Percentiles rank a stretch among this genome's conserved stretches.
Evolutionary conservation across 169 alveolate genomes (phyloP).

Genomic region (Eimeria necatrix): DNA sequence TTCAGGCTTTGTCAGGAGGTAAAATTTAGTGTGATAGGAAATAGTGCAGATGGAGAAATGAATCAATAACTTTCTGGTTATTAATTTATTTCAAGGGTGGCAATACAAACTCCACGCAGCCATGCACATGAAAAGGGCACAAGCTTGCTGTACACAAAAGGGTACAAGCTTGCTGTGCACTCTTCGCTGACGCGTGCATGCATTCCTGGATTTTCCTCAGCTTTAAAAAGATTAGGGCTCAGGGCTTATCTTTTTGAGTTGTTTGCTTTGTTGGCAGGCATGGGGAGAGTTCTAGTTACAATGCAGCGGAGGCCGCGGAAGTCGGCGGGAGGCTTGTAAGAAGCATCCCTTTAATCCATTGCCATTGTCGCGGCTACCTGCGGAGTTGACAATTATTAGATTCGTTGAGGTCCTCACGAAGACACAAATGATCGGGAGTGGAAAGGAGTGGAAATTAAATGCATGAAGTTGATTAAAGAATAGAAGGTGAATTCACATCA

Average conservation of each 20-base stretch:
- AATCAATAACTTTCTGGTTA: too few relatives aligned
- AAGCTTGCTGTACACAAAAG: not conserved
- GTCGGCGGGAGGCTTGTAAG: not conserved
- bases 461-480: not conserved
- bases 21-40: too few relatives aligned
- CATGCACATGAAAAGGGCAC: not conserved
- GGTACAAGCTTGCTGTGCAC: too few relatives aligned
- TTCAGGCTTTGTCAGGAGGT: slow-evolving; percentile 57
- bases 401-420: not conserved
- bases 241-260: not conserved
- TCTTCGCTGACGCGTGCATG: too few relatives aligned
- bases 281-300: slow-evolving; percentile 22
- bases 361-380: slow-evolving; percentile 6
- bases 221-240: too few relatives aligned
- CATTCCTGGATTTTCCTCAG: too few relatives aligned
- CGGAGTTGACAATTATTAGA: not conserved
- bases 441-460: not conserved
- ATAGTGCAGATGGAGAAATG: too few relatives aligned
- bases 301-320: slow-evolving; percentile 12
- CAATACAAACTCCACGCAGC: too few relatives aligned
- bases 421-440: too few relatives aligned
- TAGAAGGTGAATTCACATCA: not conserved
- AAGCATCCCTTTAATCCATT: not conserved
- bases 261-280: not conserved
- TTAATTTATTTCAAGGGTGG: not conserved